phyloP scores from a whole-genome alignment of 306 rosid genomes.

The Gleditsia sinensis region DNA sequence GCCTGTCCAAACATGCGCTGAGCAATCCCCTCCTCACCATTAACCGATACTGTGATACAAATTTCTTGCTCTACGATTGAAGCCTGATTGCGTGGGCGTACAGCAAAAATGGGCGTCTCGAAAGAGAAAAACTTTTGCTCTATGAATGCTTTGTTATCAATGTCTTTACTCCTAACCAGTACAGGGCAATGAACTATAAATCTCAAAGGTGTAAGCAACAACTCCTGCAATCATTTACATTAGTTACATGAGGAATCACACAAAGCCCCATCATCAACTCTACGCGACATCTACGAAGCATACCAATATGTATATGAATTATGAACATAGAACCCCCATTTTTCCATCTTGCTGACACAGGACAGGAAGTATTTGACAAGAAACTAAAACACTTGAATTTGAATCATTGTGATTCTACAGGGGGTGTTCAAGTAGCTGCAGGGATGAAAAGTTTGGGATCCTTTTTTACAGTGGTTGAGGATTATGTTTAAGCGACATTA shows the following conservation, averaged over 20 bases:
- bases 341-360: not conserved
- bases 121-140: not conserved
- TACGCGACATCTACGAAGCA: conserved; percentile 17
- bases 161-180: not conserved
- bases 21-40: too few relatives aligned
- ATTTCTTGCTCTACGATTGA: not conserved
- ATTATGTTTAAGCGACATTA: conserved; percentile 2
- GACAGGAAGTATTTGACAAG: not conserved
- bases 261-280: not conserved
- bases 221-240: not conserved
- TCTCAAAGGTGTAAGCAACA: not conserved
- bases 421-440: not conserved
- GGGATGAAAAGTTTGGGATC: not conserved
- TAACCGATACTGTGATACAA: too few relatives aligned
- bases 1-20: too few relatives aligned
- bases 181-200: not conserved
- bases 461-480: not conserved
- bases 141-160: not conserved
- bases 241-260: not conserved
- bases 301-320: conserved; percentile 18
- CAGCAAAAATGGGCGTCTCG: not conserved
- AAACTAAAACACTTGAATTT: not conserved
- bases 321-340: not conserved
- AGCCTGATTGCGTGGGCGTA: not conserved
- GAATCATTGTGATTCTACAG: not conserved